A percentile compares a stretch with the other conserved stretches of the same genome.
Evolutionary conservation across 2,329 filamentous ascomycete species (phyloP).

Genomic region (Colletotrichum navitas): DNA sequence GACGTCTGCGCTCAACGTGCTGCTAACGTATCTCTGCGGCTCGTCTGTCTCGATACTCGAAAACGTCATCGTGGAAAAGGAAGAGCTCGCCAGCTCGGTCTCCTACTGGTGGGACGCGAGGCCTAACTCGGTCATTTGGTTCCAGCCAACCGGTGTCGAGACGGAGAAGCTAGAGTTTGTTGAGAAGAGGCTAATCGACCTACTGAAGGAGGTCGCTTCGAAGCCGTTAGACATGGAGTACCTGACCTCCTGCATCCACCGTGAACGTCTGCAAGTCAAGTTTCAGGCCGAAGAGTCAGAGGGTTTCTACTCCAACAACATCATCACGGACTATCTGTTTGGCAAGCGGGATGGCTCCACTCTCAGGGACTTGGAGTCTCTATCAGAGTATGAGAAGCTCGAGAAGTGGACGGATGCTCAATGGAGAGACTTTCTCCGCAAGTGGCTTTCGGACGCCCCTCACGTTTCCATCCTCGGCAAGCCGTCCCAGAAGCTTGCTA

Average conservation of each 20-base stretch:
- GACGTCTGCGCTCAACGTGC: conserved; percentile 80
- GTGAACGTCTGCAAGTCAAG: conserved; percentile 85
- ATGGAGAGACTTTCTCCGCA: conserved; percentile 85
- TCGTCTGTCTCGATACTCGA: conserved; percentile 94
- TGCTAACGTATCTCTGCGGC: conserved; percentile 89
- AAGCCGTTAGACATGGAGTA: conserved; percentile 92
- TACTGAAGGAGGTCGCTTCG: conserved; percentile 83
- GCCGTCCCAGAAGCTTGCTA: conserved; percentile 83
- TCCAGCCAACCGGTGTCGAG: conserved; percentile 87
- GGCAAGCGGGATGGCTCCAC: conserved; percentile 87
- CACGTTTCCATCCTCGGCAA: conserved; percentile 91
- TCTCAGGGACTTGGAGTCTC: conserved; percentile 68
- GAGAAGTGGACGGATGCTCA: conserved; percentile 85
- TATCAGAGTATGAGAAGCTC: conserved; percentile 75
- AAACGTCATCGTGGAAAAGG: conserved; percentile 91
- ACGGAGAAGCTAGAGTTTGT: conserved; percentile 87
- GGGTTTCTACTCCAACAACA: conserved; percentile 83
- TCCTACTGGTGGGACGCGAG: conserved; percentile 83
- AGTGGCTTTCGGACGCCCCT: conserved; percentile 86
- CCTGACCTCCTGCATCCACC: conserved; percentile 85
- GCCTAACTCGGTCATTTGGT: conserved; percentile 85
- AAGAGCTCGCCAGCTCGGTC: conserved; percentile 90
- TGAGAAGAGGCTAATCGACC: conserved; percentile 85
- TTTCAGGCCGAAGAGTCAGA: conserved; percentile 86
- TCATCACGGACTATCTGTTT: conserved; percentile 94